These are phyloP conservation scores for Daldinia grandis DNA, from an alignment of 495 filamentous ascomycete species.

Conservation along the genomic window DNA sequence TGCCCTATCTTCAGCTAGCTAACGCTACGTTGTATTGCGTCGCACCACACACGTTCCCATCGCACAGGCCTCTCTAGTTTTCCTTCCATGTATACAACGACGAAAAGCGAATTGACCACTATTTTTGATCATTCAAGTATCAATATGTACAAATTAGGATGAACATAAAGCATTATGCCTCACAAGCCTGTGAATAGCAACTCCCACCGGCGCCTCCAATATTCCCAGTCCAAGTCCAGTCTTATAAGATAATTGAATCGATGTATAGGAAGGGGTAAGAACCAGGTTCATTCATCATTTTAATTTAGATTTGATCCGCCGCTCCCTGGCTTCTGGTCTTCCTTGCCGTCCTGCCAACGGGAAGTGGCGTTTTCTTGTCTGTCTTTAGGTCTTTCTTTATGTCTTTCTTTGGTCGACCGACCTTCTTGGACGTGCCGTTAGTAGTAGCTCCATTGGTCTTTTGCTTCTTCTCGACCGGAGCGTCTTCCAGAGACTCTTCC, in stretches of 20 bases:
- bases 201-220: constrained; percentile 18
- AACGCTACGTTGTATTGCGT: neutral
- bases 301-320: constrained; percentile 34
- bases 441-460: constrained; percentile 45
- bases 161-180: constrained; percentile 1
- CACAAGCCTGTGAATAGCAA: neutral
- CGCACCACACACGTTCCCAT: neutral
- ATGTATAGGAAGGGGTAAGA: constrained; percentile 12
- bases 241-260: constrained; percentile 7
- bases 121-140: neutral
- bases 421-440: constrained; percentile 45
- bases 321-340: constrained; percentile 59
- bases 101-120: neutral
- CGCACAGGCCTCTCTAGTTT: neutral
- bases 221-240: constrained; percentile 1
- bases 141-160: constrained; percentile 29
- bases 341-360: constrained; percentile 50
- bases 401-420: constrained; percentile 51
- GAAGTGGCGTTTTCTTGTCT: constrained; percentile 42
- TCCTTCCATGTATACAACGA: neutral
- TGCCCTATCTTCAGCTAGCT: neutral
- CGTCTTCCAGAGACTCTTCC: constrained; percentile 23
- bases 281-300: constrained; percentile 9
- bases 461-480: constrained; percentile 46
- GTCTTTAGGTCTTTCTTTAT: constrained; percentile 52